Base-by-base conservation (phyloP, 371 early-diverging fungal species). In the Mucor plumbeus region DNA sequence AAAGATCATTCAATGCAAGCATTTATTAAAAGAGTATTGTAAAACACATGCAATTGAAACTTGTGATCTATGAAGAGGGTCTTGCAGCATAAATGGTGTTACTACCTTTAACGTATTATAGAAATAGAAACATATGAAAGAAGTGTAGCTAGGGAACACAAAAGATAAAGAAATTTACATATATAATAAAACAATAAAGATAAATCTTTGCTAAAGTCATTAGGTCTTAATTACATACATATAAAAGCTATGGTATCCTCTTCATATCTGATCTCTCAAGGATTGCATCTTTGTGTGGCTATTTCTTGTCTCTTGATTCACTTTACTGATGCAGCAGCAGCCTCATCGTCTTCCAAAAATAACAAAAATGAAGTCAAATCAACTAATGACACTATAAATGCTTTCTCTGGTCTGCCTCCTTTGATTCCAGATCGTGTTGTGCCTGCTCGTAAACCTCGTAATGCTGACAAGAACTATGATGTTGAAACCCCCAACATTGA, bases 251-350 rank as follows among this genome's bases (percentile, higher is more conserved):
- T 44, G 44, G 44, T 44, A 5, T 44, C 44, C 17, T 7, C 43
- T 15, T 13, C 44, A 17, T 44, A 44, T 44, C 44, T 44, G 17
- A 65, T 69, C 54, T 61, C 65, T 47, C 60, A 65, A 55, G 61
- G 70, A 14, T 44, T 65, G 6, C 44, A 60, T 8, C 56, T 69
- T 1, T 56, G 43, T n/a, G 26, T 67, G 21, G 39, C 61, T 26
- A 60, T 64, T 13, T 64, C 69, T n/a, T 61, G 59, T 34, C 43
- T 69, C 40, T 60, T 67, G 47, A 11, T 61, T 9, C 44, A 54
- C 10, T 56, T 40, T 11, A 17, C 67, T 14, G 39, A 53, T 17
- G 69, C 65, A 55, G 70, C 65, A 56, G 61, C 70, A 34, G 35
- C 48, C 26, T 26, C 26, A 26, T 26, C 26, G 26, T 26, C 26